Evolutionary conservation across 2,329 filamentous ascomycete species (phyloP).

Genomic region (Tricladium varicosporioides): DNA sequence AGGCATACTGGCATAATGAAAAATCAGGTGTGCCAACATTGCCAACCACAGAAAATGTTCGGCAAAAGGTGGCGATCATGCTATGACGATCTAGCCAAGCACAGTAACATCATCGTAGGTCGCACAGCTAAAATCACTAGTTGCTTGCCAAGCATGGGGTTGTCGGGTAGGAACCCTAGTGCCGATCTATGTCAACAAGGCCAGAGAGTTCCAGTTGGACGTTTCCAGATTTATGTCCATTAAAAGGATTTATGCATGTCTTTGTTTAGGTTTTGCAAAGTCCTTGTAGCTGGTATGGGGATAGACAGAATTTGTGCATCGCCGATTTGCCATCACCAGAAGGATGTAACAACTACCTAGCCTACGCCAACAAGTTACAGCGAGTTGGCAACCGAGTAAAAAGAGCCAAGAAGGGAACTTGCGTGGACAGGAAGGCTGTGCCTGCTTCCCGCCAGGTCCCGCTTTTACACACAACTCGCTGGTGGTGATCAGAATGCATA

Average conservation of each 20-base stretch:
- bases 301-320: not conserved
- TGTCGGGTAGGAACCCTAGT: slow-evolving; percentile 6
- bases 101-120: not conserved
- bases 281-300: slow-evolving; percentile 1
- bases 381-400: too few relatives aligned
- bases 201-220: not conserved
- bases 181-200: slow-evolving; percentile 8
- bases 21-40: not conserved
- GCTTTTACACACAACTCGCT: not conserved
- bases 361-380: not conserved
- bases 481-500: not conserved
- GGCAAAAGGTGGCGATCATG: not conserved
- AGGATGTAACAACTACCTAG: not conserved
- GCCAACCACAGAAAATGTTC: not conserved
- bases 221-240: not conserved
- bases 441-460: not conserved
- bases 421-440: not conserved
- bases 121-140: slow-evolving; percentile 3
- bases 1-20: not conserved
- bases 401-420: not conserved
- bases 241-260: not conserved
- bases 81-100: not conserved
- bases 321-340: not conserved
- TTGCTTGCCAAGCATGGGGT: slow-evolving; percentile 15
- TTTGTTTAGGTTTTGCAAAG: not conserved